These are phyloP conservation scores for Pharnaceum exiguum DNA, from an alignment of 148 eudicot genomes.

Conservation along the genomic window DNA sequence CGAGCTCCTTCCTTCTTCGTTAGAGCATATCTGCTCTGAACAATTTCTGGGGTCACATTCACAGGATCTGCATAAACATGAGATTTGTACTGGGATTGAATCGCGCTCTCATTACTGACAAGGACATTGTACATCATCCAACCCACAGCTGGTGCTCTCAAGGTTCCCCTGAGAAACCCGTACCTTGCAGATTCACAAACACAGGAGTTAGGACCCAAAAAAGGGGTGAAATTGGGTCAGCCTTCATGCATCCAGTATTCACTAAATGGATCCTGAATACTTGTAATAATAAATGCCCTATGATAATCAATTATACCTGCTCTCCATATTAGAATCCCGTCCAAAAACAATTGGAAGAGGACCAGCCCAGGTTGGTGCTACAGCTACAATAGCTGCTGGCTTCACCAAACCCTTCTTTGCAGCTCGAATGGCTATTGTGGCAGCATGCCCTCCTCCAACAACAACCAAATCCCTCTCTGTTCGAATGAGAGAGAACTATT, in stretches of 20 bases:
- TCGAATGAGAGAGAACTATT: conserved; percentile 6
- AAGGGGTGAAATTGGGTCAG: too few species aligned
- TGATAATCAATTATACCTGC: conserved; percentile 41
- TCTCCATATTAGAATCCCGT: conserved; percentile 77
- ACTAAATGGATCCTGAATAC: background rate
- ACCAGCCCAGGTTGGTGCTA: conserved; percentile 99
- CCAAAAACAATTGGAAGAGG: conserved; percentile 97
- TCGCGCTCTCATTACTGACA: conserved; percentile 88
- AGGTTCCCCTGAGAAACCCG: conserved; percentile 81
- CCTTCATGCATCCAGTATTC: too few species aligned
- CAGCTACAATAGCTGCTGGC: conserved; percentile 83
- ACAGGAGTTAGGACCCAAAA: too few species aligned
- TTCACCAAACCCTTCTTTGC: conserved; percentile 79
- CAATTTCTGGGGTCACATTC: conserved; percentile 68
- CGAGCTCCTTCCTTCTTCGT: conserved; percentile 90
- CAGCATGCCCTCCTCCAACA: conserved; percentile 97
- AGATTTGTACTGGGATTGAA: conserved; percentile 83
- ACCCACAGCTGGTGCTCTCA: conserved; percentile 93
- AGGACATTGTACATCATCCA: conserved; percentile 99
- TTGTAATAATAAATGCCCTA: background rate
- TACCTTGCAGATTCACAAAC: conserved; percentile 40
- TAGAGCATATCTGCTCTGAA: conserved; percentile 68
- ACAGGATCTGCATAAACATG: conserved; percentile 81
- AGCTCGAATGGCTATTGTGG: conserved; percentile 72
- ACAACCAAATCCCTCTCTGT: conserved; percentile 64